Evolutionary conservation across 805 yeast genomes (phyloP).

Genomic region (Yarrowia hollandica): DNA sequence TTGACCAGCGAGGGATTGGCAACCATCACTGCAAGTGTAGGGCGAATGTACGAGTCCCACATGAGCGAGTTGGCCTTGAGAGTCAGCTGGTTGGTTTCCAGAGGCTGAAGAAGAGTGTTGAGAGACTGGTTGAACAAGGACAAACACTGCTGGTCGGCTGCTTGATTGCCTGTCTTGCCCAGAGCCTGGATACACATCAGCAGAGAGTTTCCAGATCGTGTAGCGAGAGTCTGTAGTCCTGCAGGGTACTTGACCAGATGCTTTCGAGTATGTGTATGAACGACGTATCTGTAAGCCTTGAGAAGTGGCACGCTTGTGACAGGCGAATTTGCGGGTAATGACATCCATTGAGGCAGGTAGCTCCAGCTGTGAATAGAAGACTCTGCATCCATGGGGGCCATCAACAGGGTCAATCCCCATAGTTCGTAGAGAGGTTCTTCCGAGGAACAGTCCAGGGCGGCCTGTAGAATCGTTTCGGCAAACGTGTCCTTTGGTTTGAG

Average conservation of each 20-base stretch:
- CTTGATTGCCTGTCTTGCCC: not conserved
- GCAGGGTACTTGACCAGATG: slow-evolving; percentile 20
- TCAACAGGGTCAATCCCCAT: slow-evolving; percentile 6
- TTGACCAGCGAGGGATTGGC: not conserved
- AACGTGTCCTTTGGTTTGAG: not conserved
- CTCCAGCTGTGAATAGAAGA: slow-evolving; percentile 7
- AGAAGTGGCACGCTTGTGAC: not conserved
- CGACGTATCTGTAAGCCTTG: slow-evolving; percentile 23
- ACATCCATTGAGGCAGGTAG: slow-evolving; percentile 10
- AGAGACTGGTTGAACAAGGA: slow-evolving; percentile 23
- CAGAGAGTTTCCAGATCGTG: slow-evolving; percentile 2
- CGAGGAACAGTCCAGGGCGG: not conserved
- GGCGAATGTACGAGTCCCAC: slow-evolving; percentile 26
- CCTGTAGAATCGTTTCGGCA: not conserved
- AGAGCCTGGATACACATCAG: slow-evolving; percentile 1
- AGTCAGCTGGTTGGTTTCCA: slow-evolving; percentile 16
- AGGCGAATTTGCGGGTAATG: not conserved
- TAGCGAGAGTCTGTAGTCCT: slow-evolving; percentile 1
- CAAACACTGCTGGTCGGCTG: slow-evolving; percentile 5
- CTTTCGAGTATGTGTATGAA: slow-evolving; percentile 1
- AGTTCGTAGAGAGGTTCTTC: slow-evolving; percentile 16
- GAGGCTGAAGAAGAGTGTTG: not conserved
- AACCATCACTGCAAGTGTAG: slow-evolving; percentile 2
- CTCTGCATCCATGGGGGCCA: slow-evolving; percentile 22
- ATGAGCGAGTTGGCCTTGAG: slow-evolving; percentile 19